These are phyloP conservation scores for Phanerochaete carnosa DNA, from an alignment of 768 basidiomycete species.

Conservation along the genomic window DNA sequence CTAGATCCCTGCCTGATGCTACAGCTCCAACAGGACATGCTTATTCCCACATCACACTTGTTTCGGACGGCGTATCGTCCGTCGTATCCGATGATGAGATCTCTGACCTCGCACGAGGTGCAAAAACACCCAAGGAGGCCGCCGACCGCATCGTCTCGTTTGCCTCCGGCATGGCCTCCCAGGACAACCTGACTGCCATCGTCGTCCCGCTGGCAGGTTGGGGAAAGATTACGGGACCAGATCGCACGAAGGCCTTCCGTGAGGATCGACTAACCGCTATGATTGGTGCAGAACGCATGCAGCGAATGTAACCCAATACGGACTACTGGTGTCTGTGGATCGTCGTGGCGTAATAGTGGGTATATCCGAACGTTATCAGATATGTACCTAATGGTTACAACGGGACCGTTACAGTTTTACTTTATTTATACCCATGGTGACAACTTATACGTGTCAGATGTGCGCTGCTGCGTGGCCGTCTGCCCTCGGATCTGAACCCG, in stretches of 20 bases:
- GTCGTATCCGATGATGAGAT: slow-evolving; percentile 93
- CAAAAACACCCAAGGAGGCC: slow-evolving; percentile 70
- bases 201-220: slow-evolving; percentile 93
- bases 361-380: background rate
- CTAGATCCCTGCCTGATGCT: background rate
- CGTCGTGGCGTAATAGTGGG: background rate
- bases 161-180: slow-evolving; percentile 82
- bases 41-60: slow-evolving; percentile 82
- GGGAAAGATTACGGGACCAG: slow-evolving; percentile 77
- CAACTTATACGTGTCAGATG: slow-evolving; percentile 42
- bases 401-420: background rate
- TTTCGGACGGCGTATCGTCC: slow-evolving; percentile 94
- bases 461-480: slow-evolving; percentile 89
- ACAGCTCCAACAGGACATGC: slow-evolving; percentile 53
- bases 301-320: slow-evolving; percentile 21
- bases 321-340: background rate
- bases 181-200: slow-evolving; percentile 90
- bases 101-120: slow-evolving; percentile 78
- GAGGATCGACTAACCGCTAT: slow-evolving; percentile 68
- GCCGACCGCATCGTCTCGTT: slow-evolving; percentile 81
- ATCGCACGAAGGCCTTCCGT: slow-evolving; percentile 77
- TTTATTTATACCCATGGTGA: background rate
- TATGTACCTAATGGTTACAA: background rate
- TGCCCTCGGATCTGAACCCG: slow-evolving; percentile 84
- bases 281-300: slow-evolving; percentile 28